A percentile compares a stretch with the other conserved stretches of the same genome.
These are phyloP conservation scores for Venturia nashicola DNA, from an alignment of 2,329 filamentous ascomycete species.

Conservation along the genomic window DNA sequence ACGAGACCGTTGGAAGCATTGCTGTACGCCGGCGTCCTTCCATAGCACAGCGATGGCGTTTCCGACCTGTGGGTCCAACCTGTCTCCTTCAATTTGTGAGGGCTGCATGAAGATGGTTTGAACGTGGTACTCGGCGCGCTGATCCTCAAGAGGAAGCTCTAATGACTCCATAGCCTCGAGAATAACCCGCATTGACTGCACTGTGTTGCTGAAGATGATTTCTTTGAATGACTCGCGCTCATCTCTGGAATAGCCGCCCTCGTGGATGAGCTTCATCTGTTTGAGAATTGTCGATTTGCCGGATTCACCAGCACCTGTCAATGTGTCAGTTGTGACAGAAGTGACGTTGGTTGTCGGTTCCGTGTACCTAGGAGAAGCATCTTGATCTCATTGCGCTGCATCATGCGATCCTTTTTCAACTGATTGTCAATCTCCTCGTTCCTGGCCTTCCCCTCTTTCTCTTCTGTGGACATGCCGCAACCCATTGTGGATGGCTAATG, in stretches of 20 bases:
- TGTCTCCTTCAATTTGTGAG: constrained; percentile 89
- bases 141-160: constrained; percentile 75
- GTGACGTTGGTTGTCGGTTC: constrained; percentile 5
- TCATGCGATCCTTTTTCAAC: constrained; percentile 95
- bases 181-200: constrained; percentile 59
- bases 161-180: constrained; percentile 58
- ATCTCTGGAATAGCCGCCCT: constrained; percentile 95
- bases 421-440: constrained; percentile 99
- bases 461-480: constrained; percentile 99
- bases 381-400: constrained; percentile 99
- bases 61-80: constrained; percentile 86
- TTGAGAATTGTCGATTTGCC: constrained; percentile 91
- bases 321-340: neutral
- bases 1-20: constrained; percentile 89
- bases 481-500: constrained; percentile 62
- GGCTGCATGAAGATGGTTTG: constrained; percentile 99
- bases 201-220: constrained; percentile 61
- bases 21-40: constrained; percentile 85
- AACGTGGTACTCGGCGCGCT: constrained; percentile 90
- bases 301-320: constrained; percentile 88
- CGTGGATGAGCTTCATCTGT: constrained; percentile 99
- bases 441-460: constrained; percentile 99
- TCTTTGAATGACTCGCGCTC: constrained; percentile 59
- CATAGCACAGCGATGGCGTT: constrained; percentile 85
- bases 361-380: constrained; percentile 91